Evolutionary conservation across 495 filamentous ascomycete genomes (phyloP).

Genomic region (Bombardia bombarda): DNA sequence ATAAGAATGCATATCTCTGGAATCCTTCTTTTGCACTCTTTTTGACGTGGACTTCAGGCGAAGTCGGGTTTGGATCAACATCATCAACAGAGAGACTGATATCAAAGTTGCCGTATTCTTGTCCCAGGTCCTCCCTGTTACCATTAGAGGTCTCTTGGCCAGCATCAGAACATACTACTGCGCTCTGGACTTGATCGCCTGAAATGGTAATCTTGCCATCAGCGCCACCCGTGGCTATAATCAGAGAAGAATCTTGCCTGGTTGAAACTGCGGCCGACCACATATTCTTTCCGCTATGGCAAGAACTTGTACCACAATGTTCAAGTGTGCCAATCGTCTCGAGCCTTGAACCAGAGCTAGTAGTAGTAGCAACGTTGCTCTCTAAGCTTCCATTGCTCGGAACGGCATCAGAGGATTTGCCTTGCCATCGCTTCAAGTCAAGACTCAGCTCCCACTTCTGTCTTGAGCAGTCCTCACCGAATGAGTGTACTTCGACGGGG

Average conservation of each 20-base stretch:
- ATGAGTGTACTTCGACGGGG: conserved; percentile 51
- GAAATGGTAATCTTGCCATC: conserved; percentile 57
- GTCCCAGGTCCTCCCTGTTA: too few relatives aligned
- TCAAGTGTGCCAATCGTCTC: conserved; percentile 30
- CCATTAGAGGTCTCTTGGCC: too few relatives aligned
- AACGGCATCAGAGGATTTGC: not conserved
- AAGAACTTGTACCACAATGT: conserved; percentile 44
- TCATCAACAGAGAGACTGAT: conserved; percentile 14
- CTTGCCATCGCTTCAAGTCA: conserved; percentile 7
- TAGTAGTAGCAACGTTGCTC: too few relatives aligned
- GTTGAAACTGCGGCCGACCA: conserved; percentile 60
- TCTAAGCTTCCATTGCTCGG: conserved; percentile 1
- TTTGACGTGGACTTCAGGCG: not conserved
- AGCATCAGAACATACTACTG: not conserved
- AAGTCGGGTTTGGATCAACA: not conserved
- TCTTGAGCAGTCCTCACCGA: conserved; percentile 70
- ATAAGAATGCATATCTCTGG: conserved; percentile 60
- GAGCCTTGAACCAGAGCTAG: too few relatives aligned
- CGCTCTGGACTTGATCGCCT: conserved; percentile 10
- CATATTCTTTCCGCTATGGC: conserved; percentile 84
- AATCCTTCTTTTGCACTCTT: conserved; percentile 37
- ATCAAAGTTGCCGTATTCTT: conserved; percentile 8
- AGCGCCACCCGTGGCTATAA: conserved; percentile 76
- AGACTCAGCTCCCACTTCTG: conserved; percentile 58
- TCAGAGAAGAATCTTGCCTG: conserved; percentile 12